phyloP scores from a whole-genome alignment of 2,329 filamentous ascomycete species.

The Exserohilum turcica region DNA sequence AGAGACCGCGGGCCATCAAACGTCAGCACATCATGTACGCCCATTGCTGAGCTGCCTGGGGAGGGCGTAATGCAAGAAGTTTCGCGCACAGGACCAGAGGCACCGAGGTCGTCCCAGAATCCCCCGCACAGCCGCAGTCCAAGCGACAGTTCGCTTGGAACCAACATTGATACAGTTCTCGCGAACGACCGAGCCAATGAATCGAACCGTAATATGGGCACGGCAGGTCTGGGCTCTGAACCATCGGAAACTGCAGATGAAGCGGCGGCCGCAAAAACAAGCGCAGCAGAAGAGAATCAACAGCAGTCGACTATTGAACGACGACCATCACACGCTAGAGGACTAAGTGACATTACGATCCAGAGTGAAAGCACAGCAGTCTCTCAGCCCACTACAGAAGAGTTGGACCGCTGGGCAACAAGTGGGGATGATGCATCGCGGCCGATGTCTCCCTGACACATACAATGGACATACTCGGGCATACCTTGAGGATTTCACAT shows the following conservation, averaged over 20 bases:
- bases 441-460: constrained; percentile 21
- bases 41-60: constrained; percentile 40
- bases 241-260: constrained; percentile 2
- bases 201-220: neutral
- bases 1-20: constrained; percentile 31
- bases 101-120: constrained; percentile 18
- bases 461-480: neutral
- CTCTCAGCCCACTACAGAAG: constrained; percentile 43
- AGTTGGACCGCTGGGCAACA: constrained; percentile 36
- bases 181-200: constrained; percentile 15
- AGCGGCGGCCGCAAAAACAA: neutral
- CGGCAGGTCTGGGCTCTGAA: neutral
- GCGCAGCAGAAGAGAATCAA: neutral
- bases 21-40: constrained; percentile 32
- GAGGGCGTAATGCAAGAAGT: constrained; percentile 32
- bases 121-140: constrained; percentile 29
- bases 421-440: constrained; percentile 11
- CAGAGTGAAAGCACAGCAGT: constrained; percentile 43
- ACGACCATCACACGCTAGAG: constrained; percentile 39
- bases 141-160: constrained; percentile 33
- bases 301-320: constrained; percentile 18
- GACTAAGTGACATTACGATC: constrained; percentile 40
- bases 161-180: constrained; percentile 38
- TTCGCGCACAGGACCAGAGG: constrained; percentile 21
- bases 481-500: neutral